Evolutionary conservation across 306 rosid species (phyloP).

Genomic region (Citrullus mucosospermus): DNA sequence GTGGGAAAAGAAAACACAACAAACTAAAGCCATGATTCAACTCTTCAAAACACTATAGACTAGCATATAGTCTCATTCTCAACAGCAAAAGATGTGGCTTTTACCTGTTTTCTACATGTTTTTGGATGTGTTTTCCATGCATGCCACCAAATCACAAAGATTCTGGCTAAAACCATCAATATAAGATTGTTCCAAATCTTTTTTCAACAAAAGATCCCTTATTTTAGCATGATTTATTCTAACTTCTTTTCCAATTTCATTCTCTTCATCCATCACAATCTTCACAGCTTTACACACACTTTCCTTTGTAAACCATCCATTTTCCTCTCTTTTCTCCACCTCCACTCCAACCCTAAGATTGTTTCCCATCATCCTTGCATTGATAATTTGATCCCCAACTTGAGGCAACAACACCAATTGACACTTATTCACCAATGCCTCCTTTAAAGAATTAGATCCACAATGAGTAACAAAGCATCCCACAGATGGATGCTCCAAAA

Average conservation of each 20-base stretch:
- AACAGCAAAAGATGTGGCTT: neutral
- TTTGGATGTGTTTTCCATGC: neutral
- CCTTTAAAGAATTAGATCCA: constrained; percentile 49
- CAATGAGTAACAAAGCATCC: constrained; percentile 66
- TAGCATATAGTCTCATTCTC: neutral
- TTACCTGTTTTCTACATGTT: neutral
- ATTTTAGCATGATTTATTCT: constrained; percentile 32
- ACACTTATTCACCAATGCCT: constrained; percentile 36
- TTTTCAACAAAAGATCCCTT: constrained; percentile 26
- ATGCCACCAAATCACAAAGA: neutral
- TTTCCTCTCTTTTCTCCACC: constrained; percentile 33
- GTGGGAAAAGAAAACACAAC: neutral
- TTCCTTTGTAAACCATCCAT: constrained; percentile 32
- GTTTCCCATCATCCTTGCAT: constrained; percentile 38
- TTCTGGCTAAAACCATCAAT: constrained; percentile 17
- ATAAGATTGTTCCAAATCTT: constrained; percentile 29
- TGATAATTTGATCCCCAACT: constrained; percentile 46
- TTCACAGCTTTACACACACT: constrained; percentile 27
- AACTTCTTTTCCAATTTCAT: constrained; percentile 26
- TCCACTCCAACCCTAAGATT: constrained; percentile 38
- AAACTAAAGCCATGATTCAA: neutral
- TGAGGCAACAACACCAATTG: constrained; percentile 41
- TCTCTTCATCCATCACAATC: constrained; percentile 23
- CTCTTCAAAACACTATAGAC: neutral
- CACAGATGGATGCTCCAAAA: constrained; percentile 41